A percentile compares a stretch with the other conserved stretches of the same genome.
These are phyloP conservation scores for Eucalyptus pauciflora DNA, from an alignment of 345 rosid species.

Conservation along the genomic window DNA sequence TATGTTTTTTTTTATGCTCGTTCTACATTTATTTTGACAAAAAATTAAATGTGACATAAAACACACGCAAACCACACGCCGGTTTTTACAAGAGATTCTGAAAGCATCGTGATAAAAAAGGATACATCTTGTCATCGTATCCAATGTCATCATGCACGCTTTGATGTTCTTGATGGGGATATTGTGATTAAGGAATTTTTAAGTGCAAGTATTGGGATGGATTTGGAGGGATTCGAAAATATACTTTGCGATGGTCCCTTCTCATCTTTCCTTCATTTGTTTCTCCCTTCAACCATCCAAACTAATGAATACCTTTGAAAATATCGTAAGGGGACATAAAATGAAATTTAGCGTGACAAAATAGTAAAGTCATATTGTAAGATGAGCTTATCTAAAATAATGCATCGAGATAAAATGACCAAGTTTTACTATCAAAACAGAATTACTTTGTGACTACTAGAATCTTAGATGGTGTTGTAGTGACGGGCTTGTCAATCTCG, in stretches of 20 bases:
- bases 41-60: neutral
- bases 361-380: no score
- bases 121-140: neutral
- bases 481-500: fast-evolving
- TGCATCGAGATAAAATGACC: neutral
- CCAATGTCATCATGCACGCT: neutral
- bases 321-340: no score
- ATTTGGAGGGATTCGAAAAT: neutral
- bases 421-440: no score
- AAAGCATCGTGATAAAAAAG: neutral
- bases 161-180: neutral
- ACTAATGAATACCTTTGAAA: neutral
- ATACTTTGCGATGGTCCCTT: neutral
- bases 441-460: no score
- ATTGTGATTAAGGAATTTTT: neutral
- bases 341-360: no score
- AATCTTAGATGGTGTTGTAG: fast-evolving
- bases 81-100: neutral
- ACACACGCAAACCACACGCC: fast-evolving
- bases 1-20: fast-evolving
- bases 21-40: neutral
- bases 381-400: neutral
- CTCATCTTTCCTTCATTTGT: no score
- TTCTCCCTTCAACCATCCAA: neutral
- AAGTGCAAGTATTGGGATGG: neutral